Conservation (phyloP, 768 basidiomycete species). For the Coprinopsis strossmayeri region DNA sequence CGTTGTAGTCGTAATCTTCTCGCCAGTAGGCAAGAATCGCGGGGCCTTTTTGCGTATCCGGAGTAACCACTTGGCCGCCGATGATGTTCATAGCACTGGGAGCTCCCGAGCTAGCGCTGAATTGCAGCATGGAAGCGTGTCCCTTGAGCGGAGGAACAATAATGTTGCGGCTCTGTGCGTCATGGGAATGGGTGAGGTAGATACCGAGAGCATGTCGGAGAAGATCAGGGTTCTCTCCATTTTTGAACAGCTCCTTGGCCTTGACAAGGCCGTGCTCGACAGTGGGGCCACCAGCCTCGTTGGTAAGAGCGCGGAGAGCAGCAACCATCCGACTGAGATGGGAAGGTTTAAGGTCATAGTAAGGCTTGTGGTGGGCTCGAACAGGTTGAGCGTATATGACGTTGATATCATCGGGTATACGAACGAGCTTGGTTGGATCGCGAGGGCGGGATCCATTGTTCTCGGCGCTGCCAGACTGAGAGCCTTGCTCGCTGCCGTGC, state of each 20-base stretch:
- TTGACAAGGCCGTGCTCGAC: background rate
- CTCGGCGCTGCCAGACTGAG: too few relatives aligned
- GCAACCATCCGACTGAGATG: background rate
- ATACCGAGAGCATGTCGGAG: background rate
- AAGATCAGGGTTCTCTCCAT: background rate
- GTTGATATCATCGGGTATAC: background rate
- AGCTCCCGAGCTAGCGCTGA: background rate
- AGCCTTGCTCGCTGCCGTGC: too few relatives aligned
- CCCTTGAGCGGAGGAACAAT: background rate
- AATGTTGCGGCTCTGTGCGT: background rate
- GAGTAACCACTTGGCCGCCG: background rate
- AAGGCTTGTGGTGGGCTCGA: background rate
- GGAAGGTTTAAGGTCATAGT: background rate
- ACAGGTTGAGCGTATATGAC: background rate
- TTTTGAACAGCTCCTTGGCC: background rate
- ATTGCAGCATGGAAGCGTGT: background rate
- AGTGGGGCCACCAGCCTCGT: background rate
- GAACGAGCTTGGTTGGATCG: background rate
- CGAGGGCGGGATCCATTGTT: background rate
- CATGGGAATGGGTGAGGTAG: background rate
- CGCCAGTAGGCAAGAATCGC: background rate
- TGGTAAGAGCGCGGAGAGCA: background rate
- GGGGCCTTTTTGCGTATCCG: background rate
- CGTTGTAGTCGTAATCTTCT: background rate
- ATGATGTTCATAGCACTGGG: background rate